Evolutionary conservation across 2,329 filamentous ascomycete species (phyloP).

Genomic region (Epichloe baconii): DNA sequence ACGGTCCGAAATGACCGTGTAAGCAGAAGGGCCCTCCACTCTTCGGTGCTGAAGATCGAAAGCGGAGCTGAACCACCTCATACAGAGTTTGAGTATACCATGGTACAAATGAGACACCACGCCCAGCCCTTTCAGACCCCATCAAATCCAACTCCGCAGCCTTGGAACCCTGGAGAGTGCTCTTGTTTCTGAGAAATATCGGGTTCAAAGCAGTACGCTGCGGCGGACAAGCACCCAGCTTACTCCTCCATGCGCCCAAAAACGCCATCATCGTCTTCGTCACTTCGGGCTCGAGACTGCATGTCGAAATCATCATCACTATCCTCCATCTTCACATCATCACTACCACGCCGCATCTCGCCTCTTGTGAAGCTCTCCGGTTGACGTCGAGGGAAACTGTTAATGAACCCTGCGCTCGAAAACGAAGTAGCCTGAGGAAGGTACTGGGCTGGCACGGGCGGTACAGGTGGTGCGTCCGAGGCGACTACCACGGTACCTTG

Average conservation of each 20-base stretch:
- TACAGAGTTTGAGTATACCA: slow-evolving; percentile 28
- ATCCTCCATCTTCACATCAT: slow-evolving; percentile 57
- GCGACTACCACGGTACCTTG: slow-evolving; percentile 49
- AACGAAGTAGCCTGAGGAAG: slow-evolving; percentile 46
- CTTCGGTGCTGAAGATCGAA: slow-evolving; percentile 53
- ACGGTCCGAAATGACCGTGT: slow-evolving; percentile 10
- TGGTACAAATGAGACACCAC: slow-evolving; percentile 37
- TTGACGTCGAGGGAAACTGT: slow-evolving; percentile 46
- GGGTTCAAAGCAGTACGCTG: background rate
- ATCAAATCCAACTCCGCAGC: slow-evolving; percentile 22
- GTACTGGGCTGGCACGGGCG: slow-evolving; percentile 72
- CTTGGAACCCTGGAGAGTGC: slow-evolving; percentile 7
- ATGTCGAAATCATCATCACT: slow-evolving; percentile 55
- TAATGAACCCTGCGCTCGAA: slow-evolving; percentile 48
- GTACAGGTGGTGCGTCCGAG: slow-evolving; percentile 72
- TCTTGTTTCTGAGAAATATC: slow-evolving; percentile 1
- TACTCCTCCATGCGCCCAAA: slow-evolving; percentile 95
- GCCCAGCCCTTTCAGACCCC: slow-evolving; percentile 16
- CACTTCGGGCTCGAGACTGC: slow-evolving; percentile 50
- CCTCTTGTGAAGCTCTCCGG: slow-evolving; percentile 54
- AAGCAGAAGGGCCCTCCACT: slow-evolving; percentile 37
- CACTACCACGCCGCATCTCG: slow-evolving; percentile 34
- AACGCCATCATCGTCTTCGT: slow-evolving; percentile 89
- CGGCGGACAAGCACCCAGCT: slow-evolving; percentile 9
- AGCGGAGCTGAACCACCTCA: slow-evolving; percentile 50